These are phyloP conservation scores for Viola pubescens DNA, from an alignment of 441 rosid genomes.

Conservation along the genomic window DNA sequence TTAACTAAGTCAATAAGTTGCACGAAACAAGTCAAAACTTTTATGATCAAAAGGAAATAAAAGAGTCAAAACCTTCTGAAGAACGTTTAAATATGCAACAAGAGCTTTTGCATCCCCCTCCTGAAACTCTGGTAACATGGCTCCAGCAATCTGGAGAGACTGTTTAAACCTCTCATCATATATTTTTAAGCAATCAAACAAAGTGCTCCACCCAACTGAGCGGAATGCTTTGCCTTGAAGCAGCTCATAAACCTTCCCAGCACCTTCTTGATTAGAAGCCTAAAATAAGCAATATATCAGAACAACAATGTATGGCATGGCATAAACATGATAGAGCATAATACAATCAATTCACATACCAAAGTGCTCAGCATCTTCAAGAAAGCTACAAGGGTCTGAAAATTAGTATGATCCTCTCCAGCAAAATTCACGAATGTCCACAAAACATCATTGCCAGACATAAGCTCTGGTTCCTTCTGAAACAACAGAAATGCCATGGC, in stretches of 20 bases:
- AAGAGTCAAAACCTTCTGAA: conserved; percentile 66
- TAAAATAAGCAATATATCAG: conserved; percentile 27
- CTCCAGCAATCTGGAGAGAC: conserved; percentile 79
- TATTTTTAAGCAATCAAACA: conserved; percentile 77
- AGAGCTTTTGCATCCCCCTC: conserved; percentile 98
- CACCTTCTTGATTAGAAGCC: conserved; percentile 97
- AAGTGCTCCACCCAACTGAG: conserved; percentile 88
- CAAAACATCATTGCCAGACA: conserved; percentile 87
- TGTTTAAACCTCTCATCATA: conserved; percentile 92
- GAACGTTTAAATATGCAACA: conserved; percentile 92
- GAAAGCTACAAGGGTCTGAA: conserved; percentile 93
- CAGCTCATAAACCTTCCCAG: conserved; percentile 83
- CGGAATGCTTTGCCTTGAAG: conserved; percentile 87
- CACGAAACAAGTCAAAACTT: not conserved
- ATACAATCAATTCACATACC: conserved; percentile 41
- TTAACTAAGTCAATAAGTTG: not conserved
- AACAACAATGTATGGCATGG: conserved; percentile 16
- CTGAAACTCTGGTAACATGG: conserved; percentile 82
- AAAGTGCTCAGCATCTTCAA: conserved; percentile 87
- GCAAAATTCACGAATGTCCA: conserved; percentile 99
- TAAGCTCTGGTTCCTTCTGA: conserved; percentile 89
- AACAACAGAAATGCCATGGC: conserved; percentile 18
- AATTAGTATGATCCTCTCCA: conserved; percentile 96
- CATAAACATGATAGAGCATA: conserved; percentile 11
- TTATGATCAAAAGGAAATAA: conserved; percentile 1